Conservation (phyloP, 257 asterid genomes). For the Fraxinus americana region DNA sequence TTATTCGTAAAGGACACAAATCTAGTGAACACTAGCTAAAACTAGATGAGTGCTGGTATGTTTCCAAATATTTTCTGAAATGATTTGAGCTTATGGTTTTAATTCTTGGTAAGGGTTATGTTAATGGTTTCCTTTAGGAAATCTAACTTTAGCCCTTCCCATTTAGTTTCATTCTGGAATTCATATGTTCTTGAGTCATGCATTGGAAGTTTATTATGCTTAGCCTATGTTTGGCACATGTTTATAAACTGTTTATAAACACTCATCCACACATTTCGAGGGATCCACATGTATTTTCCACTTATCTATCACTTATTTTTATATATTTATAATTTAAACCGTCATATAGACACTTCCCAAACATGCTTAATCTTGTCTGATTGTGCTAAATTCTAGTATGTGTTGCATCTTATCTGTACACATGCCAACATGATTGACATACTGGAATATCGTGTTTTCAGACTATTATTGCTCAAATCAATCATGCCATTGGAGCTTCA, state of each 20-base stretch:
- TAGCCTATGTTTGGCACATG: neutral
- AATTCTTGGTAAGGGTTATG: neutral
- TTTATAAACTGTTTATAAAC: no score
- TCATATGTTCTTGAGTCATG: neutral
- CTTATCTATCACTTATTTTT: no score
- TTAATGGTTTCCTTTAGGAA: neutral
- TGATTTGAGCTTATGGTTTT: neutral
- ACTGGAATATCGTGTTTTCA: conserved; percentile 30
- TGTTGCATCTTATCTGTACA: conserved; percentile 15
- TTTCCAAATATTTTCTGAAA: neutral
- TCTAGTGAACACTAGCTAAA: neutral
- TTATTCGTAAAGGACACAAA: neutral
- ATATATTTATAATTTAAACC: no score
- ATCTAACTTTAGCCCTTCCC: neutral
- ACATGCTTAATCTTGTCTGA: neutral
- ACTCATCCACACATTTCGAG: no score
- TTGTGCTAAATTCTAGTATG: conserved; percentile 3
- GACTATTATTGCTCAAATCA: conserved; percentile 67
- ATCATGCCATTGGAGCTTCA: conserved; percentile 90
- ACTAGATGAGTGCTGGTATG: neutral
- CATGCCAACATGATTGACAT: conserved; percentile 12
- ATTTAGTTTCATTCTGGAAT: neutral
- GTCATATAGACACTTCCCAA: no score
- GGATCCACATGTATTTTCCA: no score
- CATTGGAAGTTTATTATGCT: conserved; percentile 10